phyloP scores from a whole-genome alignment of 495 filamentous ascomycete species.

The Penicillium paxilli region DNA sequence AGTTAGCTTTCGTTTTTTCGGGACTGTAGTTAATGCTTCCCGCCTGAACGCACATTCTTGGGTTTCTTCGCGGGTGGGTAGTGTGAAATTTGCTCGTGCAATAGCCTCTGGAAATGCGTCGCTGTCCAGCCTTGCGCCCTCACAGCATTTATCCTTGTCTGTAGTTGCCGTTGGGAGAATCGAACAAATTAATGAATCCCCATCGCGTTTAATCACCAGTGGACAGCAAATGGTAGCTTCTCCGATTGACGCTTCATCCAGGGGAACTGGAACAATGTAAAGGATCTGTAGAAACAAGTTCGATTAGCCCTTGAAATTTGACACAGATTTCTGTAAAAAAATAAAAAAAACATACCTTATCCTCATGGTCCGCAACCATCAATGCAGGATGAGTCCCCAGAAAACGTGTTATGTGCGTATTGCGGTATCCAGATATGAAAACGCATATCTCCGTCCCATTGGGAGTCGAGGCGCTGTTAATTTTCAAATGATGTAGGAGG shows the following conservation, averaged over 20 bases:
- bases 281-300: constrained; percentile 14
- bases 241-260: constrained; percentile 28
- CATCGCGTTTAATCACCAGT: constrained; percentile 24
- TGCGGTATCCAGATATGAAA: constrained; percentile 24
- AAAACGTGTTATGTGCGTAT: constrained; percentile 19
- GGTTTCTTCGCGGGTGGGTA: neutral
- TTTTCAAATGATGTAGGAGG: constrained; percentile 18
- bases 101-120: constrained; percentile 4
- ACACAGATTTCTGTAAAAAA: no score
- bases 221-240: constrained; percentile 28
- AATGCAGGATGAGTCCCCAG: constrained; percentile 20
- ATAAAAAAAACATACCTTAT: constrained; percentile 26
- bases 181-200: constrained; percentile 21
- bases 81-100: constrained; percentile 1
- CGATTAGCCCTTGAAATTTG: no score
- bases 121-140: neutral
- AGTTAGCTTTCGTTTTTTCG: neutral
- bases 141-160: constrained; percentile 2
- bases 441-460: constrained; percentile 18
- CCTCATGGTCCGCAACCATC: constrained; percentile 25
- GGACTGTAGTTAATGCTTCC: neutral
- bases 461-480: constrained; percentile 9
- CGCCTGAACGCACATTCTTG: neutral
- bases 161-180: constrained; percentile 24
- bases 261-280: constrained; percentile 26